These are phyloP conservation scores for Fragaria ananassa DNA, from an alignment of 306 rosid species.

Conservation along the genomic window DNA sequence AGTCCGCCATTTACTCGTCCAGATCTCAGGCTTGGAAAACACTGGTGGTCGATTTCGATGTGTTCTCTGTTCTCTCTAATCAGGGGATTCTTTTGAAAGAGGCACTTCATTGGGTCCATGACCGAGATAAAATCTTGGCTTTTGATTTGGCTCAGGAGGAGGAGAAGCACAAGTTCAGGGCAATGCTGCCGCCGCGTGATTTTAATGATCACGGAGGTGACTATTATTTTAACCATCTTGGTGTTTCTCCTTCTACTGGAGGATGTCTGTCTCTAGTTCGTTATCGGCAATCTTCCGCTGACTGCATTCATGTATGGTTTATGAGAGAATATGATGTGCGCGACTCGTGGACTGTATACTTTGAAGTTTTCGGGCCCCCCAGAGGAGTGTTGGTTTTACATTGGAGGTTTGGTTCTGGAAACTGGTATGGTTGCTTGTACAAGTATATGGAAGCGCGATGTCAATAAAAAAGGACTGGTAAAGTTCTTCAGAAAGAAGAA, in stretches of 20 bases:
- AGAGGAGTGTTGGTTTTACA: background rate
- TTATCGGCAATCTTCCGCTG: fast-evolving
- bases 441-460: too few species aligned
- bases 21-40: background rate
- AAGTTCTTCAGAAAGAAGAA: background rate
- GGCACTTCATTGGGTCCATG: background rate
- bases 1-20: background rate
- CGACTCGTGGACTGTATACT: background rate
- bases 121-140: too few species aligned
- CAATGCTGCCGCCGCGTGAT: background rate
- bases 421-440: background rate
- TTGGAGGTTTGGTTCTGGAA: background rate
- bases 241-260: background rate
- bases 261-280: background rate
- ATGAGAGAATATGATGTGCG: background rate
- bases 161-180: background rate
- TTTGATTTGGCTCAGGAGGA: background rate
- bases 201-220: background rate
- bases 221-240: background rate
- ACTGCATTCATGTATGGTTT: background rate
- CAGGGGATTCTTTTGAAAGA: background rate
- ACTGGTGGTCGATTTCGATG: background rate
- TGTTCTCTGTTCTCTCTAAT: too few species aligned
- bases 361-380: background rate
- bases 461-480: background rate